These are phyloP conservation scores for Alternaria sp. DNA, from an alignment of 2,329 filamentous ascomycete genomes.

Conservation along the genomic window DNA sequence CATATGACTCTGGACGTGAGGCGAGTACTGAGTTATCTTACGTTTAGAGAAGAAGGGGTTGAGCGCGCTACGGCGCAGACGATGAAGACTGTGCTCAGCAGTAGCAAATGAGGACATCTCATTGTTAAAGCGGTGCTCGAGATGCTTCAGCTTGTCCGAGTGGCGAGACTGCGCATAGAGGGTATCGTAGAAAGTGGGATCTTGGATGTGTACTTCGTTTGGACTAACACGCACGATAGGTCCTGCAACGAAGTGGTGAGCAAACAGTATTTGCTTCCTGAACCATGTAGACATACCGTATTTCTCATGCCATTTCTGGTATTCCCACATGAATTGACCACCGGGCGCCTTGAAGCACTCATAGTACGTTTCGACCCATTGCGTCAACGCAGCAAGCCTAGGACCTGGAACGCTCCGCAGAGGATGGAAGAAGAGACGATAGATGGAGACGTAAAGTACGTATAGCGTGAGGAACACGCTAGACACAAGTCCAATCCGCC, in stretches of 20 bases:
- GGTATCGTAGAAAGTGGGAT: not conserved
- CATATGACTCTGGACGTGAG: not conserved
- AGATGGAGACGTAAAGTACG: not conserved
- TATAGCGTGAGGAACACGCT: not conserved
- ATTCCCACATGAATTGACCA: not conserved
- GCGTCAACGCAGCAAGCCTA: slow-evolving; percentile 23
- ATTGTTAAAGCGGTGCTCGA: slow-evolving; percentile 2
- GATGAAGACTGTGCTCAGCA: slow-evolving; percentile 1
- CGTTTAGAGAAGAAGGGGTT: slow-evolving; percentile 9
- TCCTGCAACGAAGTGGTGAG: not conserved
- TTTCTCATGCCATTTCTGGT: not conserved
- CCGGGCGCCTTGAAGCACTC: slow-evolving; percentile 7
- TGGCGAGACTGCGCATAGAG: not conserved
- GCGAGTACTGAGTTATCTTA: not conserved
- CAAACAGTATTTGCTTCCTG: not conserved
- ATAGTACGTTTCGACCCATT: slow-evolving; percentile 15
- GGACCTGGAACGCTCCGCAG: slow-evolving; percentile 17
- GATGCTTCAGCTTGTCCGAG: not conserved
- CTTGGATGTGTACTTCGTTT: not conserved
- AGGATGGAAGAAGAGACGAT: slow-evolving; percentile 11
- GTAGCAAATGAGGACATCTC: slow-evolving; percentile 1
- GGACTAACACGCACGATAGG: slow-evolving; percentile 10
- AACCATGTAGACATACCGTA: not conserved
- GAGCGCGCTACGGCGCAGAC: slow-evolving; percentile 28
- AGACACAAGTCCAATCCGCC: not conserved